phyloP scores from a whole-genome alignment of 2,329 filamentous ascomycete genomes.

The Hypoxylon sp. region DNA sequence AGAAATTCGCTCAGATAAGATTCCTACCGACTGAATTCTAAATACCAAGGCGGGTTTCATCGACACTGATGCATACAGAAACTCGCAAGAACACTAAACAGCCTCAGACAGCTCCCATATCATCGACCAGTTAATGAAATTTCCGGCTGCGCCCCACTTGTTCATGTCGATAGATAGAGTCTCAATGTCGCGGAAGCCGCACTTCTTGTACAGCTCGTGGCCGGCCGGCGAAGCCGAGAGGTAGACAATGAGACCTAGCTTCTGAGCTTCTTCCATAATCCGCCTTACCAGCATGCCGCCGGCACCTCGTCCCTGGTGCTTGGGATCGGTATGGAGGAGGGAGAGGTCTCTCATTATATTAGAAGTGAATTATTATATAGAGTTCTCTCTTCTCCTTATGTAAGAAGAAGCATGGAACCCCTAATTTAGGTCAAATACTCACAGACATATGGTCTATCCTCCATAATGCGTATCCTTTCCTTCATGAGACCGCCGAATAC shows the following conservation, averaged over 20 bases:
- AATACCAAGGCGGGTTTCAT: neutral
- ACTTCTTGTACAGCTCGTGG: conserved; percentile 57
- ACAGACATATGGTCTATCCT: conserved; percentile 51
- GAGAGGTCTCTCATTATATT: conserved; percentile 54
- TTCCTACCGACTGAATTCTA: neutral
- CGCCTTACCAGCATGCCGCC: conserved; percentile 57
- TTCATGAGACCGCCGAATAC: conserved; percentile 50
- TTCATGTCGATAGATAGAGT: conserved; percentile 50
- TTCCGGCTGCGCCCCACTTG: conserved; percentile 52
- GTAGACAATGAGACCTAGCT: conserved; percentile 54
- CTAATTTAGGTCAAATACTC: conserved; percentile 32
- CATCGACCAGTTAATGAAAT: conserved; percentile 50
- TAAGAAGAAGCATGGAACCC: neutral
- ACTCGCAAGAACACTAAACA: neutral
- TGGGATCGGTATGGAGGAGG: conserved; percentile 59
- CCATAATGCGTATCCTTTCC: conserved; percentile 43
- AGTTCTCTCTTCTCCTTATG: neutral
- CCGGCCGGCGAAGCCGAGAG: conserved; percentile 57
- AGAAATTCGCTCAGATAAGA: neutral
- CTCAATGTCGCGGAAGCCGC: conserved; percentile 58
- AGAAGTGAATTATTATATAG: neutral
- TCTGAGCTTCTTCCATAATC: conserved; percentile 57
- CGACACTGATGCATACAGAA: neutral
- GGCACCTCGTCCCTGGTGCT: conserved; percentile 59
- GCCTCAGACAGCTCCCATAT: conserved; percentile 41